Conservation (phyloP, 179 eudicot genomes). For the Vitellaria paradoxa region DNA sequence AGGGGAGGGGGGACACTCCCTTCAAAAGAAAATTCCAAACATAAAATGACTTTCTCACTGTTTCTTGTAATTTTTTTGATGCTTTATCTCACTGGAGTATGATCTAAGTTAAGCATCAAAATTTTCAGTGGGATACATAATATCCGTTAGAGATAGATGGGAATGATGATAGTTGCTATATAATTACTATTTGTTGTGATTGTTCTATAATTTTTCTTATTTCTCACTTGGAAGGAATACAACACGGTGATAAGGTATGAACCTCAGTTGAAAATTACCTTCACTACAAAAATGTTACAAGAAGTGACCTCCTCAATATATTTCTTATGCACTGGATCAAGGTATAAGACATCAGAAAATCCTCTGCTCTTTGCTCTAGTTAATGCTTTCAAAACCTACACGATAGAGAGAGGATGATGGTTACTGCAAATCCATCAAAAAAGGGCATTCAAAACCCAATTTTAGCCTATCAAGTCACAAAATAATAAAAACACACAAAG, state of each 20-base stretch:
- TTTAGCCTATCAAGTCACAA: neutral
- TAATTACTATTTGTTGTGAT: neutral
- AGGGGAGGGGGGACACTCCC: neutral
- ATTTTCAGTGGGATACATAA: neutral
- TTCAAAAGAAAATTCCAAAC: neutral
- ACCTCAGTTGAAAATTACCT: constrained; percentile 36
- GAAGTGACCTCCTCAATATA: constrained; percentile 64
- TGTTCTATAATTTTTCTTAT: neutral
- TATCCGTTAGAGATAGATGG: neutral
- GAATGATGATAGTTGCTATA: too few relatives aligned
- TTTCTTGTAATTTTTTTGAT: neutral
- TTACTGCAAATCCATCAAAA: neutral
- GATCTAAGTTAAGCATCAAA: too few relatives aligned
- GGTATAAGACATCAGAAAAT: constrained; percentile 68
- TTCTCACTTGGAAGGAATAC: neutral
- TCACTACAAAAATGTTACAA: constrained; percentile 58
- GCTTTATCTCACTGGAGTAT: too few relatives aligned
- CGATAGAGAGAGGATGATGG: neutral
- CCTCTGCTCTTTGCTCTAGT: constrained; percentile 49
- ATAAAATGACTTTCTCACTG: neutral
- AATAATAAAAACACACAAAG: neutral
- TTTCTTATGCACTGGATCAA: constrained; percentile 51
- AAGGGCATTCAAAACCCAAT: neutral
- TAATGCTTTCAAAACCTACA: constrained; percentile 50
- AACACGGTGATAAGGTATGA: neutral